Evolutionary conservation across 1,284 basidiomycete species (phyloP), one percentile per base, ranked within the genome.

Genomic region (Ganoderma leucocontextum): DNA sequence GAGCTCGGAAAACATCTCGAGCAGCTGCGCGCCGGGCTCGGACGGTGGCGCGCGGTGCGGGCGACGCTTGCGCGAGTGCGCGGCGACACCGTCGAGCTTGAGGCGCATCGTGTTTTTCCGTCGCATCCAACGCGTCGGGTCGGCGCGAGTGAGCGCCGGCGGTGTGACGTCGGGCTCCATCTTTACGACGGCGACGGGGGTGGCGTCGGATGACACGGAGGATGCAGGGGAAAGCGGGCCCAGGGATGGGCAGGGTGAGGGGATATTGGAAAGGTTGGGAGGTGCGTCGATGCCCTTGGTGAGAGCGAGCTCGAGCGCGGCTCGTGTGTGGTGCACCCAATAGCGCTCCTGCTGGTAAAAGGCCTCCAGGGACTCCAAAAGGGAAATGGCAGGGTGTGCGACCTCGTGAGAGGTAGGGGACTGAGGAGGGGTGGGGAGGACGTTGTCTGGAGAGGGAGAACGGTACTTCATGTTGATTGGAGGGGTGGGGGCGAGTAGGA

Each of bases 1-100:
- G 81, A 93, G 87, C 71, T 86, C 85, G 66, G 89, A 89, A 75
- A 91, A 92, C 82, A 89, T 85, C 73, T 89, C 86, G 67, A 93
- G 81, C 65, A 93, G 84, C 62, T 85, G 85, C 38, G 89, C 81
- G 53, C 81, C 78, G 36, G 84, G 81, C 71, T 86, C 84, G 25
- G 79, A 73, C 78, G 77, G 73, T 76, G 84, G 75, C 35, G 78
- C 74, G 64, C 75, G 75, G 57, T 70, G 67, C 15, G 79, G 76
- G 44, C 76, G 78, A 19, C 77, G 75, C 60, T 75, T 75, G 60
- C 76, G 72, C 66, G 70, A 70, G 63, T 72, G 66, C n/a, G 79
- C 72, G 47, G 81, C 77, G 65, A 86, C 78, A 47, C 85, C 83
- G 55, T 85, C 84, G 63, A 86, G 79, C 73, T 78, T 83, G 66